These are phyloP conservation scores for Fusarium sp. DNA, from an alignment of 2,329 filamentous ascomycete species.

Conservation along the genomic window DNA sequence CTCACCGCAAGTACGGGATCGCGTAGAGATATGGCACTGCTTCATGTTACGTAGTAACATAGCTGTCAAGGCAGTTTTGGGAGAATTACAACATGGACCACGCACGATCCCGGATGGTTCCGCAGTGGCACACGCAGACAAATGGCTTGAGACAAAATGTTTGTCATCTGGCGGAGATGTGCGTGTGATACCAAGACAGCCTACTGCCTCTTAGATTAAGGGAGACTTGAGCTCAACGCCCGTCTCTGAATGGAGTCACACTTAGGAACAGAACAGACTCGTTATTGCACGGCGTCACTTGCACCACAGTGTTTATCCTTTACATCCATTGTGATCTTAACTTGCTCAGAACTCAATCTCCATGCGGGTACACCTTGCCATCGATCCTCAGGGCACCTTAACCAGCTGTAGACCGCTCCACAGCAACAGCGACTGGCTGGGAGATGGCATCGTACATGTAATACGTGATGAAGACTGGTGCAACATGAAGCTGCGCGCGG, in stretches of 20 bases:
- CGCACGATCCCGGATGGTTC: conserved; percentile 26
- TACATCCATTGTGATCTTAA: neutral
- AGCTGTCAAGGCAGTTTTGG: conserved; percentile 35
- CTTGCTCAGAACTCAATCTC: neutral
- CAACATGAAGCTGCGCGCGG: conserved; percentile 18
- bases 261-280: neutral
- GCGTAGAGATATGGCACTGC: neutral
- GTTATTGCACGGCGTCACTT: neutral
- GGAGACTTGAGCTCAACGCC: neutral
- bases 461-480: conserved; percentile 17
- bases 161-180: conserved; percentile 36
- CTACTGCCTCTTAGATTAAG: neutral
- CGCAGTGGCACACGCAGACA: conserved; percentile 31
- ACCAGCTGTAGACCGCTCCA: conserved; percentile 7
- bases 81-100: conserved; percentile 33
- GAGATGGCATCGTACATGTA: conserved; percentile 20
- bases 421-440: conserved; percentile 7
- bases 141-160: conserved; percentile 39
- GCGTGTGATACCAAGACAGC: conserved; percentile 27
- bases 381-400: neutral
- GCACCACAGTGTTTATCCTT: neutral
- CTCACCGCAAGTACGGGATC: neutral
- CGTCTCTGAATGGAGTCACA: neutral
- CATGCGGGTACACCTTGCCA: neutral
- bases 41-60: conserved; percentile 13